Evolutionary conservation across 805 yeast genomes (phyloP), one percentile per base, ranked within the genome.

Genomic region (Nakazawaea populi): DNA sequence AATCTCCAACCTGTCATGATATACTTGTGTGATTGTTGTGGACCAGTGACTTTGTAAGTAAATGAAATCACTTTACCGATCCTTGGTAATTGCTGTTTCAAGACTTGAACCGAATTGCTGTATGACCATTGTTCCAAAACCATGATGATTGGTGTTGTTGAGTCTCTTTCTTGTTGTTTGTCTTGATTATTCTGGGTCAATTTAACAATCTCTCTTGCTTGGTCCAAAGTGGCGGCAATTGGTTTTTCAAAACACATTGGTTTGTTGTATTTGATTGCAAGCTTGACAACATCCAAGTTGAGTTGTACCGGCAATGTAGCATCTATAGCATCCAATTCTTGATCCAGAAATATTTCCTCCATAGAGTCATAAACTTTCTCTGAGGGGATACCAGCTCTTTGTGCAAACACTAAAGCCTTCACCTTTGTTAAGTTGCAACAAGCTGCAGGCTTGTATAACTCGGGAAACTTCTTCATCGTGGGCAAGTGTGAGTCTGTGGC

Each of bases 241-340:
- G 98, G 98, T 70, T 92, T 92, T 66, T 92, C 98, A 60, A 92
- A 68, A 38, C 81, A 74, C 43, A 91, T 74, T 52, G 96, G 94
- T 70, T 91, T 92, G 47, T 82, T 80, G 58, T 86, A 77, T 46
- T 78, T 75, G 49, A 89, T 71, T 2, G 96, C 96, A 57, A 77
- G 74, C 60, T 81, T 74, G 36, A 90, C 85, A 2, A 83, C 83
- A 39, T 74, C 80, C 44, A 82, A 71, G 65, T 89, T 92, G 72
- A 68, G 77, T 65, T 89, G 92, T 1, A 84, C 96, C 12, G 98
- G 98, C 48, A 92, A 76, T 55, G 91, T 74, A 2, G 89, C 95
- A 63, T 92, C 97, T 30, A 92, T 76, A 32, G 84, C 77, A 54
- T 87, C 94, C 44, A 90, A 79, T 0, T 77, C 66, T n/a, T 80